These are phyloP conservation scores for Zangia roseola DNA, from an alignment of 768 basidiomycete genomes.

Conservation along the genomic window DNA sequence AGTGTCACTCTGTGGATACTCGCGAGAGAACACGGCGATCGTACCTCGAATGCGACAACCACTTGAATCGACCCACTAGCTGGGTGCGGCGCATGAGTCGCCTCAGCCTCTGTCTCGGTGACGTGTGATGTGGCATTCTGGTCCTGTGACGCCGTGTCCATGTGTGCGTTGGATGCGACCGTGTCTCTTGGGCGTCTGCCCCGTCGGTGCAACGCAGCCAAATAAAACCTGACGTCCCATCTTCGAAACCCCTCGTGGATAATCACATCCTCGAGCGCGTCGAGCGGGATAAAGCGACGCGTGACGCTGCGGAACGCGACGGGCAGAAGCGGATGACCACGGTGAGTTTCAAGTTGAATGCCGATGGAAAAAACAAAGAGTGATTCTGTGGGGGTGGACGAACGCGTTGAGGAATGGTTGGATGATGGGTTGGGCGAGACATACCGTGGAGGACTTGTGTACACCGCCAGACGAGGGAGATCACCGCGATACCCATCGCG, in stretches of 20 bases:
- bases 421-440: not conserved
- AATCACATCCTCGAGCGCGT: conserved; percentile 55
- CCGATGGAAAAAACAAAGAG: conserved; percentile 67
- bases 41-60: conserved; percentile 62
- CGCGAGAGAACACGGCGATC: conserved; percentile 7
- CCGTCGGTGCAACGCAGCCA: conserved; percentile 43
- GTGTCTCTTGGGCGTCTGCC: too few relatives aligned
- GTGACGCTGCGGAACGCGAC: conserved; percentile 28
- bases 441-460: conserved; percentile 51
- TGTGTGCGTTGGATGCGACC: too few relatives aligned
- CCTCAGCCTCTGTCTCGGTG: too few relatives aligned
- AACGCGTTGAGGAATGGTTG: not conserved
- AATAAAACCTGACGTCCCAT: conserved; percentile 73
- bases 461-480: conserved; percentile 35
- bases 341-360: conserved; percentile 71
- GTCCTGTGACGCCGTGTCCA: too few relatives aligned
- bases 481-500: too few relatives aligned
- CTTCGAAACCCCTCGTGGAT: conserved; percentile 72
- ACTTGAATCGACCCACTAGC: conserved; percentile 31
- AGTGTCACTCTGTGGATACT: not conserved
- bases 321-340: conserved; percentile 46
- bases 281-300: conserved; percentile 60
- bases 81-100: too few relatives aligned
- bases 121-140: too few relatives aligned
- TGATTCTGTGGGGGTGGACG: conserved; percentile 50